Conservation (phyloP, 2,329 filamentous ascomycete genomes). For the Phyllosticta citriasiana region DNA sequence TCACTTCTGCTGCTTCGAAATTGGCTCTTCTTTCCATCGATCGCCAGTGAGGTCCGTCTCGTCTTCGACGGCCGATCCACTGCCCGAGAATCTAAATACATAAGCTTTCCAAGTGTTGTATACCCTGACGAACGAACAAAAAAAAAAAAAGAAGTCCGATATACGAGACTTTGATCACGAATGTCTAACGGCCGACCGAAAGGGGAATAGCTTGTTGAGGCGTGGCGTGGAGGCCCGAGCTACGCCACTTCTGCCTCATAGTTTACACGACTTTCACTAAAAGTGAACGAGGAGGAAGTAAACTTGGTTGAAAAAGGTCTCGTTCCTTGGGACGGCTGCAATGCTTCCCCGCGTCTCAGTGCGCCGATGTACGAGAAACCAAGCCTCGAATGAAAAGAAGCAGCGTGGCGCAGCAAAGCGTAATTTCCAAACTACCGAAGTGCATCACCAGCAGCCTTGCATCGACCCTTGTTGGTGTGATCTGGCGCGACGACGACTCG, state of each 20-base stretch:
- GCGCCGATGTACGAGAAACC: too few relatives aligned
- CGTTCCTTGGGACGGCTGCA: too few relatives aligned
- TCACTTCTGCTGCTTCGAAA: not conserved
- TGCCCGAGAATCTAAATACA: not conserved
- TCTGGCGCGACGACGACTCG: too few relatives aligned
- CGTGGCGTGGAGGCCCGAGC: not conserved
- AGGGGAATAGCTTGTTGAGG: not conserved
- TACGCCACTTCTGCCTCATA: not conserved
- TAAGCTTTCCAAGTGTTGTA: not conserved
- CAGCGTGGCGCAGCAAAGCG: too few relatives aligned
- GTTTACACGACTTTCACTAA: not conserved
- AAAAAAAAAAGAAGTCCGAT: not conserved
- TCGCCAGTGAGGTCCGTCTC: not conserved
- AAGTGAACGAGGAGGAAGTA: not conserved
- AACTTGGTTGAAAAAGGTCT: not conserved
- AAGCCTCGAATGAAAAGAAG: too few relatives aligned
- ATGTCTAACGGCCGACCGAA: not conserved
- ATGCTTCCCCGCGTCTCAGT: too few relatives aligned
- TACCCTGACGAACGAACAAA: not conserved
- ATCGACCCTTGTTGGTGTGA: too few relatives aligned
- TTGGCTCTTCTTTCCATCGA: not conserved
- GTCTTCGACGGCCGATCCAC: not conserved
- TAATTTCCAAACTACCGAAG: too few relatives aligned
- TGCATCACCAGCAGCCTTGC: too few relatives aligned
- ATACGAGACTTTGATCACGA: not conserved